Conservation (phyloP, 305 asterid genomes). For the Fraxinus paxiana region DNA sequence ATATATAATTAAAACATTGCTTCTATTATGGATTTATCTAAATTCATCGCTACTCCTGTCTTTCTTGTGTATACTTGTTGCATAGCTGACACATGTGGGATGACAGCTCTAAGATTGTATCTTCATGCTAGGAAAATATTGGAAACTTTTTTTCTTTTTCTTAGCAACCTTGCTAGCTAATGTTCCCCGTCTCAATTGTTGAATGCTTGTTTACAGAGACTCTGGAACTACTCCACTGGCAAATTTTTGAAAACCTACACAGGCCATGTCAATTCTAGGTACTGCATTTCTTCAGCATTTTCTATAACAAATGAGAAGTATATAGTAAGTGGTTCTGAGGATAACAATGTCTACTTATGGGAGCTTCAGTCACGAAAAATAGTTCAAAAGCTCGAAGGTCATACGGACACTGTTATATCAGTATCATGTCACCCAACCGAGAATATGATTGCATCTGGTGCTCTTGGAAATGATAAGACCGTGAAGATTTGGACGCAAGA, state of each 20-base stretch:
- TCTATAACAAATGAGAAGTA: constrained; percentile 85
- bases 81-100: neutral
- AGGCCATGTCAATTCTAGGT: constrained; percentile 79
- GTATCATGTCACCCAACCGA: constrained; percentile 77
- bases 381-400: constrained; percentile 94
- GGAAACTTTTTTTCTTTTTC: neutral
- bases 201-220: constrained; percentile 57
- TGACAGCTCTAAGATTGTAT: neutral
- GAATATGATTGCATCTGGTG: constrained; percentile 78
- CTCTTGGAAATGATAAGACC: constrained; percentile 75
- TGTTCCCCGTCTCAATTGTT: constrained; percentile 11
- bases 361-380: constrained; percentile 86
- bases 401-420: constrained; percentile 67
- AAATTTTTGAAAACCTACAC: constrained; percentile 83
- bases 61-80: neutral
- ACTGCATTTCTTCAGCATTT: constrained; percentile 71
- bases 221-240: constrained; percentile 82
- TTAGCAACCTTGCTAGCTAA: neutral
- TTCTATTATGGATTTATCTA: neutral
- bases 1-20: neutral
- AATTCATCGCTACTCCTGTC: neutral
- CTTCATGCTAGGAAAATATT: neutral
- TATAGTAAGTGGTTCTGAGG: constrained; percentile 93
- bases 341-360: constrained; percentile 73
- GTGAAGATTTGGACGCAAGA: constrained; percentile 78